phyloP scores from a whole-genome alignment of 768 basidiomycete species.

The Lactifluus subvellereus region DNA sequence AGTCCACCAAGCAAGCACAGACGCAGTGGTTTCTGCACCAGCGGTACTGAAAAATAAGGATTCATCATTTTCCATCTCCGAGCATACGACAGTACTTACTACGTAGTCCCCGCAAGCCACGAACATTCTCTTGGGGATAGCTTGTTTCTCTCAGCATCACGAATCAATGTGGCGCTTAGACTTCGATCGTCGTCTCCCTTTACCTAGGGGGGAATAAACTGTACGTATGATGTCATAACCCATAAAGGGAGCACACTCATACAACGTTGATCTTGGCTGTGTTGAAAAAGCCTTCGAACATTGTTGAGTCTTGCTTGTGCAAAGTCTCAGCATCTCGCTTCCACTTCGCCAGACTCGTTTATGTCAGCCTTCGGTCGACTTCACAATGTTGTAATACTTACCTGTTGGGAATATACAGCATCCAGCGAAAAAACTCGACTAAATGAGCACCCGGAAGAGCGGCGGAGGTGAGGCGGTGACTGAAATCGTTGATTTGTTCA shows the following conservation, averaged over 20 bases:
- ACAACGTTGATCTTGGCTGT: not conserved
- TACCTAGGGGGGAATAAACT: not conserved
- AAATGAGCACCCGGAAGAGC: slow-evolving; percentile 7
- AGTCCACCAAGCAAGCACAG: not conserved
- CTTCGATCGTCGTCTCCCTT: slow-evolving; percentile 3
- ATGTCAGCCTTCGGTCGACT: not conserved
- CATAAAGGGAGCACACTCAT: not conserved
- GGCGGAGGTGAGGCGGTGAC: not conserved
- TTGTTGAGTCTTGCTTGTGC: not conserved
- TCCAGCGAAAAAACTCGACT: slow-evolving; percentile 13
- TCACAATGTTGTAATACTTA: not conserved
- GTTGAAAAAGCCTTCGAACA: slow-evolving; percentile 3
- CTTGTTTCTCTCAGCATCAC: not conserved
- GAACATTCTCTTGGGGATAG: slow-evolving; percentile 7
- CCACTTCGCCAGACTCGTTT: slow-evolving; percentile 8
- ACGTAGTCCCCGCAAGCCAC: slow-evolving; percentile 12
- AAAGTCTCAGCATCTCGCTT: slow-evolving; percentile 5
- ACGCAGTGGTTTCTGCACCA: not conserved
- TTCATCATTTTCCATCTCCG: not conserved
- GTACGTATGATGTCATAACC: not conserved
- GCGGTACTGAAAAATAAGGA: not conserved
- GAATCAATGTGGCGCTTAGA: slow-evolving; percentile 6
- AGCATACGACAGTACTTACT: not conserved
- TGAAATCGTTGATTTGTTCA: not conserved
- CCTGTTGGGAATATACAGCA: slow-evolving; percentile 12